phyloP scores from a whole-genome alignment of 2,329 filamentous ascomycete genomes.

The Fusarium pseudograminearum region DNA sequence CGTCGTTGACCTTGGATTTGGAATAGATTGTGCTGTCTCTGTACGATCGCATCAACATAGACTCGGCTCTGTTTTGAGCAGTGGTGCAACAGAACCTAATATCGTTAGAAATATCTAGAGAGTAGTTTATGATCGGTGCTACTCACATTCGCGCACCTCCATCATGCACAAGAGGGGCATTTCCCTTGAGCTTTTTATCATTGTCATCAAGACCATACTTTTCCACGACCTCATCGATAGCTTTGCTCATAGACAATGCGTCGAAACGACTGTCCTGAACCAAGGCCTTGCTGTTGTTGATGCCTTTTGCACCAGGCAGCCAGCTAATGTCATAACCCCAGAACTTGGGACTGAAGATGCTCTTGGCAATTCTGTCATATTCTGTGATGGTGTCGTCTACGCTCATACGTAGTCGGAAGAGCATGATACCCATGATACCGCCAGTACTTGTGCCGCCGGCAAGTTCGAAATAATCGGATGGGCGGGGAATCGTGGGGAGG shows the following conservation, averaged over 20 bases:
- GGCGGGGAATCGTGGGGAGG: neutral
- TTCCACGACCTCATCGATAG: conserved; percentile 28
- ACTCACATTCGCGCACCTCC: conserved; percentile 24
- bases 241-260: conserved; percentile 15
- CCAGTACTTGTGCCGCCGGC: conserved; percentile 36
- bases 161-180: conserved; percentile 29
- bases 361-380: conserved; percentile 33
- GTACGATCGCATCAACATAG: conserved; percentile 30
- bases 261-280: conserved; percentile 35
- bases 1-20: conserved; percentile 32
- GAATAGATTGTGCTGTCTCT: conserved; percentile 14
- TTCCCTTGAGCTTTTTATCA: conserved; percentile 29
- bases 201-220: conserved; percentile 33
- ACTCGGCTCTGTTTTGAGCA: conserved; percentile 36
- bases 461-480: conserved; percentile 36
- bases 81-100: conserved; percentile 21
- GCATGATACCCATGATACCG: conserved; percentile 37
- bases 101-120: neutral
- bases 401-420: conserved; percentile 40
- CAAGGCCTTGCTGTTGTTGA: conserved; percentile 34
- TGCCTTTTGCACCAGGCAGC: conserved; percentile 2
- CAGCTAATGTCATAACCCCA: conserved; percentile 26
- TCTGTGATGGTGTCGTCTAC: conserved; percentile 30
- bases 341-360: conserved; percentile 35
- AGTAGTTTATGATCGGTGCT: fast-evolving